Evolutionary conservation across 1,139 yeast species (phyloP), one percentile per base, ranked within the genome.

Genomic region (Debaryomyces robertsiae): DNA sequence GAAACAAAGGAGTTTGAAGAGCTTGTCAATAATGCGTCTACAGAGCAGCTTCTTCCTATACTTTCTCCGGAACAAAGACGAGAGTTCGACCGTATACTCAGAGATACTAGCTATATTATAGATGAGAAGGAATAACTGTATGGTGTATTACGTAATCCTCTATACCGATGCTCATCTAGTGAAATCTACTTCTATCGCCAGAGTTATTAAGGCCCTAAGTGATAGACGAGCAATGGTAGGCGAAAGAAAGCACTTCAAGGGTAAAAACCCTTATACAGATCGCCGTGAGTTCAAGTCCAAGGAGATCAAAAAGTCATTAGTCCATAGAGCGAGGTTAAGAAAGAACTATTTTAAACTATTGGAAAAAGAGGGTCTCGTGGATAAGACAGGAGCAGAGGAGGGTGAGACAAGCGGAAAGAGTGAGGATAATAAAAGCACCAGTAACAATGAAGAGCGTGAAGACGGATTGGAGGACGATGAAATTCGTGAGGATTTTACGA

Each of bases 261-360:
- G 54, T 15, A 58, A 53, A 44, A 63, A 58, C 41, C 58, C 60
- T 31, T 66, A 67, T 44, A 59, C 61, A 36, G 75, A 72, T 48
- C 66, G 69, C 39, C 63, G 70, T 33, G 74, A 70, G 47, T 61
- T 61, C 43, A 73, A 73, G 48, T 58, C 69, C 18, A 61, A 65
- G 46, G 94, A 87, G 48, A 90, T 90, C 53, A 82, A 84, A 55
- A 79, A 77, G 57, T 84, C 94, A 9, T 75, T 91, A 50, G 77
- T 80, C 2, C 95, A 89, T 56, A 76, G 90, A 47, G 89, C 96
- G n/a, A 74, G 94, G 50, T 75, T 90, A 49, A 79, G 90, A 67
- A 86, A 83, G 59, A 82, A 81, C 44, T 91, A 91, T 58, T 83
- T 88, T 68, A 89, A 90, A 58, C 69, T 89, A 46, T 64, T 89